A percentile compares a stretch with the other conserved stretches of the same genome.
These are phyloP conservation scores for Caryopteris hybrid DNA, from an alignment of 305 asterid species.

Conservation along the genomic window DNA sequence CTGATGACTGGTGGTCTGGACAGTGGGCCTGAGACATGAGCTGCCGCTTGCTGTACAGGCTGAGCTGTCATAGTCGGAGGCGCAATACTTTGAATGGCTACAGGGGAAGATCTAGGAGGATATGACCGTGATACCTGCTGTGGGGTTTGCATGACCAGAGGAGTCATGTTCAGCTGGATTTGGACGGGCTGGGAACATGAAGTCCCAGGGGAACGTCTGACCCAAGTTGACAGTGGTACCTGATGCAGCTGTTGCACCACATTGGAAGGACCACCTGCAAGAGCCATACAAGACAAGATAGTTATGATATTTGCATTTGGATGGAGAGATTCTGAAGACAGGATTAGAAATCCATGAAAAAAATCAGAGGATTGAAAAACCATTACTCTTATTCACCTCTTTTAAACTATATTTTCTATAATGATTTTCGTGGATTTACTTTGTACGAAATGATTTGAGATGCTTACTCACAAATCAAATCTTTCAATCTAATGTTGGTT, in stretches of 20 bases:
- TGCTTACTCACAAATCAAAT: no score
- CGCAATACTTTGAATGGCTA: slow-evolving; percentile 13
- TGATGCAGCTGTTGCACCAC: slow-evolving; percentile 27
- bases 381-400: no score
- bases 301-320: background rate
- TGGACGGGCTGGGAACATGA: slow-evolving; percentile 13
- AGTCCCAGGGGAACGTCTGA: slow-evolving; percentile 15
- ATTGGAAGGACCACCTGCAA: slow-evolving; percentile 34
- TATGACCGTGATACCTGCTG: slow-evolving; percentile 23
- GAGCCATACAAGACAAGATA: background rate
- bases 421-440: background rate
- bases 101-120: slow-evolving; percentile 15
- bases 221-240: slow-evolving; percentile 13
- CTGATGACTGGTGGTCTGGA: slow-evolving; percentile 35
- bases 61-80: slow-evolving; percentile 7
- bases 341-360: background rate
- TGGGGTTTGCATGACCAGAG: slow-evolving; percentile 14
- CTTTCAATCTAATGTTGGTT: no score
- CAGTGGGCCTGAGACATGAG: slow-evolving; percentile 23
- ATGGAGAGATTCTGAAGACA: background rate
- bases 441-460: background rate
- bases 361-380: no score
- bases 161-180: slow-evolving; percentile 5
- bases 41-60: slow-evolving; percentile 18
- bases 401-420: background rate